Evolutionary conservation across 345 rosid species (phyloP).

Genomic region (Salix purpurea): DNA sequence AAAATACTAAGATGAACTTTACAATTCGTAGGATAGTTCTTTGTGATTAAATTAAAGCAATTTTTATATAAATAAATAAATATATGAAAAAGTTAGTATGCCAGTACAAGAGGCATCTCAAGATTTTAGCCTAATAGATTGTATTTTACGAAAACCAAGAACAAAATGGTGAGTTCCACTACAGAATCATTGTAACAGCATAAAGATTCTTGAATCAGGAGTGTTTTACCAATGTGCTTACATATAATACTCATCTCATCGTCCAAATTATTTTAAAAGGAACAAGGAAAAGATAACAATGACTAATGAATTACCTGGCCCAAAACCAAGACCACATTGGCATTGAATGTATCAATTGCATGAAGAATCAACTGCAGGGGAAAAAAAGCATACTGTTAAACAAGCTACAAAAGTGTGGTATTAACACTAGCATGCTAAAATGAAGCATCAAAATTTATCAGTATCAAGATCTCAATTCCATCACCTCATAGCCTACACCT

Average conservation of each 20-base stretch:
- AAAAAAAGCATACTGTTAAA: background rate
- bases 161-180: background rate
- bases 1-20: too few relatives aligned
- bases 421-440: background rate
- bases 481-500: slow-evolving; percentile 80
- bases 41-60: too few relatives aligned
- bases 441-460: background rate
- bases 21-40: too few relatives aligned
- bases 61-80: too few relatives aligned
- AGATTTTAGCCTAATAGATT: background rate
- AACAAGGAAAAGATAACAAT: background rate
- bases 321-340: slow-evolving; percentile 80
- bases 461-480: background rate
- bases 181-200: background rate
- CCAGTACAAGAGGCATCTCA: background rate
- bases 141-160: background rate
- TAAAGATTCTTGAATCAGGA: background rate
- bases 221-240: background rate
- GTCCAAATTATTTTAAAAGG: background rate
- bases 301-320: slow-evolving; percentile 54
- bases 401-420: background rate
- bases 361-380: slow-evolving; percentile 69
- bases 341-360: slow-evolving; percentile 72
- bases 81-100: background rate
- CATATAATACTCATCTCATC: background rate